Percentiles rank a stretch among this genome's conserved stretches.
phyloP scores from a whole-genome alignment of 176 grass and related monocot species.

The Saccharum spontaneum region DNA sequence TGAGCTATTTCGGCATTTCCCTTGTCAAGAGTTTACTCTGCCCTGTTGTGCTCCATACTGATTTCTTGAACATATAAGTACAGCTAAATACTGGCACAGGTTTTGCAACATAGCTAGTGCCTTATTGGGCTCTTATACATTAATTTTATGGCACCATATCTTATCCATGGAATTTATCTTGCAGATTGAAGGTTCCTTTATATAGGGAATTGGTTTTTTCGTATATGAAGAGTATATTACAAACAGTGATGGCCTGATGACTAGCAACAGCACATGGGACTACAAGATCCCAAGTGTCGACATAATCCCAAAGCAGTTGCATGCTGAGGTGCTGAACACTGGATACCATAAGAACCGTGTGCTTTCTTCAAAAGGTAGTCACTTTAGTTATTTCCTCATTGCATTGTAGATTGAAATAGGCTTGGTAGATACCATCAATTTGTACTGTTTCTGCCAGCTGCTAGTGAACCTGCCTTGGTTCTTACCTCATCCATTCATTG shows the following conservation, averaged over 20 bases:
- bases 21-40: background rate
- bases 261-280: constrained; percentile 62
- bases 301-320: constrained; percentile 65
- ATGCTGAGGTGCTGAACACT: constrained; percentile 56
- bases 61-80: background rate
- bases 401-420: no score
- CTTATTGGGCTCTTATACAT: background rate
- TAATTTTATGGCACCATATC: background rate
- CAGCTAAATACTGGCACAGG: no score
- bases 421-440: no score
- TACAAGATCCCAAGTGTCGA: constrained; percentile 77
- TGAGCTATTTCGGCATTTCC: background rate
- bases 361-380: constrained; percentile 70
- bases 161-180: background rate
- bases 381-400: background rate
- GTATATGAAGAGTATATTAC: constrained; percentile 52
- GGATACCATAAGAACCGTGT: constrained; percentile 62
- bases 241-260: constrained; percentile 52
- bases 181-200: constrained; percentile 63
- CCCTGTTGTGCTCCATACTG: background rate
- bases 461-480: no score
- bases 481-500: no score
- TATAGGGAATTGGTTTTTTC: constrained; percentile 68
- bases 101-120: background rate
- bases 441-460: no score